Evolutionary conservation across 495 filamentous ascomycete species (phyloP).

Genomic region (Daldinia concentrica): DNA sequence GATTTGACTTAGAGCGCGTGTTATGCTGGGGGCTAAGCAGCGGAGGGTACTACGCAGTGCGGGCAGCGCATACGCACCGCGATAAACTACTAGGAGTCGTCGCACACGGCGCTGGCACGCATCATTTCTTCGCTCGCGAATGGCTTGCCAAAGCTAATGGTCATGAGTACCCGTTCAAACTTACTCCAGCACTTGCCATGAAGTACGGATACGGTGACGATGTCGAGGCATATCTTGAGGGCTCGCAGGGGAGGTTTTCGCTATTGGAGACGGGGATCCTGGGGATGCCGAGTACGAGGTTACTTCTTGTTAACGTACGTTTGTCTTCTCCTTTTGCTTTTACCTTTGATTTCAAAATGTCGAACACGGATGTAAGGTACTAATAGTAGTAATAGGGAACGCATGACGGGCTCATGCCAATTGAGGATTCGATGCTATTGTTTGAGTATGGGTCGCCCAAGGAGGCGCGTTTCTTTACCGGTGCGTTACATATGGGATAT

Average conservation of each 20-base stretch:
- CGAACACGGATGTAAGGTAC: background rate
- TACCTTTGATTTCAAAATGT: background rate
- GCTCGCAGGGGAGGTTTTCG: constrained; percentile 75
- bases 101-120: constrained; percentile 76
- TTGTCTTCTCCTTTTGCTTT: background rate
- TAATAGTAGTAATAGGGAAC: constrained; percentile 61
- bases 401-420: constrained; percentile 77
- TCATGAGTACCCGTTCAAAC: constrained; percentile 81
- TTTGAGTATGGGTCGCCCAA: constrained; percentile 77
- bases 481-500: constrained; percentile 72
- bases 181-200: constrained; percentile 70
- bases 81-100: constrained; percentile 66
- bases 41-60: constrained; percentile 80
- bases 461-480: constrained; percentile 72
- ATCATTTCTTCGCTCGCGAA: constrained; percentile 71
- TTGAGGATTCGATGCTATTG: constrained; percentile 75
- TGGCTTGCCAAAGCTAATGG: constrained; percentile 75
- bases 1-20: constrained; percentile 70
- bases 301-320: constrained; percentile 74
- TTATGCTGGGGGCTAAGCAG: constrained; percentile 77
- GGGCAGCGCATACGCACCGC: constrained; percentile 75
- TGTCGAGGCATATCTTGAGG: constrained; percentile 66
- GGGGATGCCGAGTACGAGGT: constrained; percentile 66
- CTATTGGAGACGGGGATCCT: constrained; percentile 75
- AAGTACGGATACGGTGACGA: constrained; percentile 72